A percentile compares a stretch with the other conserved stretches of the same genome.
Evolutionary conservation across 108 stramenopile species (phyloP).

Genomic region (Craspedostauros australis): DNA sequence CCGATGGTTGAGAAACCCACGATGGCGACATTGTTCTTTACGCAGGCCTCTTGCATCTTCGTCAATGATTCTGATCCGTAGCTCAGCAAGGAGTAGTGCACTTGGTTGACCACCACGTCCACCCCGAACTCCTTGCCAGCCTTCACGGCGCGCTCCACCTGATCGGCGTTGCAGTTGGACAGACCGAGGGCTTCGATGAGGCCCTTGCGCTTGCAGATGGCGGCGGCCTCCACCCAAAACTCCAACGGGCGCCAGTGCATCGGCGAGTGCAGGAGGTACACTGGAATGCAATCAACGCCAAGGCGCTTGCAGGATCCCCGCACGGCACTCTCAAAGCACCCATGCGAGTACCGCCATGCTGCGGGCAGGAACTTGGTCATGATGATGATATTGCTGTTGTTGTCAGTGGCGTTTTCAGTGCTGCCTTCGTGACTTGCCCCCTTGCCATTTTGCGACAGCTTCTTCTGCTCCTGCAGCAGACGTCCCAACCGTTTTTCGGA

Average conservation of each 20-base stretch:
- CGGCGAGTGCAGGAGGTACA: constrained; percentile 67
- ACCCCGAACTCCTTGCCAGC: constrained; percentile 57
- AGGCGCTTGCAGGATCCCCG: constrained; percentile 47
- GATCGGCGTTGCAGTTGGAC: constrained; percentile 64
- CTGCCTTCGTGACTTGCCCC: neutral
- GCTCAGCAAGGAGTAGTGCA: constrained; percentile 59
- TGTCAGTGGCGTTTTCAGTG: neutral
- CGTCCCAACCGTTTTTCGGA: constrained; percentile 48
- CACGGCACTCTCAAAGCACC: constrained; percentile 43
- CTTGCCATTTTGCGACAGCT: neutral
- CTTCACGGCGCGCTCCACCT: constrained; percentile 50
- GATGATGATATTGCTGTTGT: constrained; percentile 21
- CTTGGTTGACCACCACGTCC: constrained; percentile 56
- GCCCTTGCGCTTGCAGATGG: constrained; percentile 53
- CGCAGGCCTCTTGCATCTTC: constrained; percentile 42
- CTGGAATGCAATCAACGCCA: constrained; percentile 32
- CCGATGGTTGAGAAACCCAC: constrained; percentile 67
- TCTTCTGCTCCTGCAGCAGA: constrained; percentile 12
- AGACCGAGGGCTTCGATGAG: constrained; percentile 57
- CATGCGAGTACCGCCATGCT: constrained; percentile 53
- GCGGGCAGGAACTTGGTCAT: constrained; percentile 69
- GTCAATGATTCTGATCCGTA: constrained; percentile 44
- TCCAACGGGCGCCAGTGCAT: constrained; percentile 55
- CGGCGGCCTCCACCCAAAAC: constrained; percentile 51
- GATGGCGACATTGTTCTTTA: constrained; percentile 49